Evolutionary conservation across 257 asterid genomes (phyloP), one percentile per base, ranked within the genome.

Genomic region (Prunella vulgaris): DNA sequence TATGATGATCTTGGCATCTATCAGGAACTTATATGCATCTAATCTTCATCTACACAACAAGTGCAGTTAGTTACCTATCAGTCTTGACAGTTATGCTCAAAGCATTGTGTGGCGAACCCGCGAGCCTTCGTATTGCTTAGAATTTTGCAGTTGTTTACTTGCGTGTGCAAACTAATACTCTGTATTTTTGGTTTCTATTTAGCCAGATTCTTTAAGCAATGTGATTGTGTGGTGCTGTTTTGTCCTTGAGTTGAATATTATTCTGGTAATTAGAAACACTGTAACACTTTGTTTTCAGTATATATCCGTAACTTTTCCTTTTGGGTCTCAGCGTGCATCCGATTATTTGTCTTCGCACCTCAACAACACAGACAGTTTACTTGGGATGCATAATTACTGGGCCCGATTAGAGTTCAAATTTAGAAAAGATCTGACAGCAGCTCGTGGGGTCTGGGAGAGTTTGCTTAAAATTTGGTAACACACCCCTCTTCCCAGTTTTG

Each of bases 381-480:
- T 93, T 58, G 80, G 70, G 70, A 71, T 91, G 83, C 72, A 86
- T 70, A 77, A 81, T 78, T 94, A 94, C 71, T 94, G 99, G 99
- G 89, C 97, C 64, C 90, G 73, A 68, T 81, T 94, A 71, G 97
- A 91, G 88, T 79, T 71, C 7, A 80, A 76, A 54, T 72, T 87
- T 78, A 97, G 95, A 57, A 91, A 87, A 69, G 93, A 89, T 84
- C 56, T 79, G 77, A 77, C 59, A 79, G 96, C 97, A 67, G 97
- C 97, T 59, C 97, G 93, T 83, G 85, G 95, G 77, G 97, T 91
- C 69, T 94, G 99, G 97, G 97, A 94, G 80, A 84, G 85, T 88
- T 81, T 94, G 77, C 91, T 94, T 64, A 91, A 94, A 68, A 76
- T 73, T 64, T 79, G 99, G 99, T 94, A 30, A 56, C 60, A 57